phyloP scores from a whole-genome alignment of 805 yeast species.

The Myxozyma kluyveri region DNA sequence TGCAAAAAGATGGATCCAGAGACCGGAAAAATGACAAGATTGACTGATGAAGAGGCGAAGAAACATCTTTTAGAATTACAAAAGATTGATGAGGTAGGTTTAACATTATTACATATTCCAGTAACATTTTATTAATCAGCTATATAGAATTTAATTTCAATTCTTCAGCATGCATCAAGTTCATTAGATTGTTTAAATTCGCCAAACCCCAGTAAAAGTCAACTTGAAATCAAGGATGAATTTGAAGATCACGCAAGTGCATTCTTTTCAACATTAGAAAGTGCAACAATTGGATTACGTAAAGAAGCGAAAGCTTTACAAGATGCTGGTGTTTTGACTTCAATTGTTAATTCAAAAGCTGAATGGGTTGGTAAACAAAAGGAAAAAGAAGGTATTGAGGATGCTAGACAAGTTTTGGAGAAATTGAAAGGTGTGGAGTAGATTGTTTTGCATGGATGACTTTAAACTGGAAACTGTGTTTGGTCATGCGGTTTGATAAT shows the following conservation, averaged over 20 bases:
- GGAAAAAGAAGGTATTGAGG: slow-evolving; percentile 10
- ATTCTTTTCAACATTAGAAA: slow-evolving; percentile 13
- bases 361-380: slow-evolving; percentile 24
- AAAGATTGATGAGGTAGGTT: slow-evolving; percentile 22
- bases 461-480: too few species aligned
- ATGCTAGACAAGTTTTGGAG: slow-evolving; percentile 12
- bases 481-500: too few species aligned
- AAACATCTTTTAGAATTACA: slow-evolving; percentile 18
- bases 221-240: slow-evolving; percentile 5
- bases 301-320: slow-evolving; percentile 21
- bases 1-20: too few species aligned
- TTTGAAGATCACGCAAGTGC: slow-evolving; percentile 6
- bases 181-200: slow-evolving; percentile 16
- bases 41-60: slow-evolving; percentile 9
- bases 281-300: slow-evolving; percentile 17
- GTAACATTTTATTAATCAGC: too few species aligned
- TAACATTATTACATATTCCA: too few species aligned
- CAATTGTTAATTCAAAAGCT: slow-evolving; percentile 21
- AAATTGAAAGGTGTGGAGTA: slow-evolving; percentile 2
- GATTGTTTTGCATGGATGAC: too few species aligned
- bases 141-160: slow-evolving; percentile 16
- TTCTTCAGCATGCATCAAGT: slow-evolving; percentile 10
- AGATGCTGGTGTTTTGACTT: slow-evolving; percentile 18
- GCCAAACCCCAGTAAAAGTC: slow-evolving; percentile 1
- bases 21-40: too few species aligned